Evolutionary conservation across 2,329 filamentous ascomycete genomes (phyloP).

Genomic region (Aspergillus pseudonomiae): DNA sequence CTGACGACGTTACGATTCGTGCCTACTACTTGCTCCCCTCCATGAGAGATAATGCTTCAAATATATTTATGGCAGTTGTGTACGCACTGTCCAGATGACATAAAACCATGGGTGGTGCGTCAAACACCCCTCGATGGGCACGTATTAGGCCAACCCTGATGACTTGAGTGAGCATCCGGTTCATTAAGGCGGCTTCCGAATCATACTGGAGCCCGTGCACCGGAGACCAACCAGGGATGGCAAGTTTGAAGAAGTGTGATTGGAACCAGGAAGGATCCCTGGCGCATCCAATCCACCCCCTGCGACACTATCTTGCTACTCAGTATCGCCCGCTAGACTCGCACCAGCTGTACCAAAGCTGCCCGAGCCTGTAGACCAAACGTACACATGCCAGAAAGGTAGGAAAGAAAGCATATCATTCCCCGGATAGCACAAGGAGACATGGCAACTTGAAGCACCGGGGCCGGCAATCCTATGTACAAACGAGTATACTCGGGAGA

Average conservation of each 20-base stretch:
- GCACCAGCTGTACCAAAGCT: not conserved
- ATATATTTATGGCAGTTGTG: slow-evolving; percentile 7
- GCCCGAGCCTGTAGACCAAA: not conserved
- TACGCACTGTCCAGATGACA: not conserved
- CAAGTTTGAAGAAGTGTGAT: not conserved
- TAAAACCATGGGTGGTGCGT: not conserved
- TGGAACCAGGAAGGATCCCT: not conserved
- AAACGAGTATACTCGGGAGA: slow-evolving; percentile 8
- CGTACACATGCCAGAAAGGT: not conserved
- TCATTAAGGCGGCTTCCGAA: not conserved
- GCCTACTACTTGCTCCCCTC: not conserved
- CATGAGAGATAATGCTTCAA: slow-evolving; percentile 1
- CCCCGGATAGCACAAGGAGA: not conserved
- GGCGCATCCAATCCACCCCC: too few species aligned
- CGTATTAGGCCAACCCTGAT: not conserved
- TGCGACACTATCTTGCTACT: not conserved
- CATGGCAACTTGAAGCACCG: not conserved
- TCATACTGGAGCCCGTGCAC: not conserved
- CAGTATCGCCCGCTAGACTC: not conserved
- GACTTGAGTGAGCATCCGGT: not conserved
- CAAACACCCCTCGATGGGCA: not conserved
- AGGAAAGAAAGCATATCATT: not conserved
- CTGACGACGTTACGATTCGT: slow-evolving; percentile 16
- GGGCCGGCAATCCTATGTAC: slow-evolving; percentile 13
- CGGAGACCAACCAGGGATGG: not conserved